Evolutionary conservation across 345 rosid genomes (phyloP).

Genomic region (Linum tenue): DNA sequence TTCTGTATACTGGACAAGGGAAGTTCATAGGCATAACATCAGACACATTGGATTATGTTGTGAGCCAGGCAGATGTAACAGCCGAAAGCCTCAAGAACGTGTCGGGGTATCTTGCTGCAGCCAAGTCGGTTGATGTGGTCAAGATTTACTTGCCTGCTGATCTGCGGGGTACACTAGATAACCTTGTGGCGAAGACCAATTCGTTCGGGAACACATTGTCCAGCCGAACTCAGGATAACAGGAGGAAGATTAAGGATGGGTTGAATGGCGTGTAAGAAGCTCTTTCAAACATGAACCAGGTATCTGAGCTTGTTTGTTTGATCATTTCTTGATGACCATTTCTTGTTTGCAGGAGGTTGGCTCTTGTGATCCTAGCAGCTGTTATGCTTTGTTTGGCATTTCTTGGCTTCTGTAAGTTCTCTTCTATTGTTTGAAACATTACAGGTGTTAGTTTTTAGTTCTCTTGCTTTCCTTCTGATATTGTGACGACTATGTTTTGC

Average conservation of each 20-base stretch:
- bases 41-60: slow-evolving; percentile 61
- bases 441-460: background rate
- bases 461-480: background rate
- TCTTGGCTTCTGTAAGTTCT: slow-evolving; percentile 81
- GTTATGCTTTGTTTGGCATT: slow-evolving; percentile 83
- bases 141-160: slow-evolving; percentile 38
- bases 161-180: slow-evolving; percentile 38
- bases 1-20: slow-evolving; percentile 83
- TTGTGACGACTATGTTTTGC: slow-evolving; percentile 25
- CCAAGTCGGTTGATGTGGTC: slow-evolving; percentile 43
- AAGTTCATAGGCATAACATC: slow-evolving; percentile 62
- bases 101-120: slow-evolving; percentile 70
- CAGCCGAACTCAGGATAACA: slow-evolving; percentile 44
- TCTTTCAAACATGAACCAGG: background rate
- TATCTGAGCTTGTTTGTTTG: background rate
- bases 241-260: slow-evolving; percentile 43
- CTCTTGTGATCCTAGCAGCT: slow-evolving; percentile 75
- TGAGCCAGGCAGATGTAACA: slow-evolving; percentile 54
- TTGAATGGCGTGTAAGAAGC: slow-evolving; percentile 50
- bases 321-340: background rate
- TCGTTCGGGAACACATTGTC: slow-evolving; percentile 57
- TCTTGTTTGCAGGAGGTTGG: slow-evolving; percentile 46
- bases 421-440: background rate
- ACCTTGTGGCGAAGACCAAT: slow-evolving; percentile 51
- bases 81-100: slow-evolving; percentile 71